phyloP scores from a whole-genome alignment of 208 protist species.

The Acanthamoeba culbertsoni region DNA sequence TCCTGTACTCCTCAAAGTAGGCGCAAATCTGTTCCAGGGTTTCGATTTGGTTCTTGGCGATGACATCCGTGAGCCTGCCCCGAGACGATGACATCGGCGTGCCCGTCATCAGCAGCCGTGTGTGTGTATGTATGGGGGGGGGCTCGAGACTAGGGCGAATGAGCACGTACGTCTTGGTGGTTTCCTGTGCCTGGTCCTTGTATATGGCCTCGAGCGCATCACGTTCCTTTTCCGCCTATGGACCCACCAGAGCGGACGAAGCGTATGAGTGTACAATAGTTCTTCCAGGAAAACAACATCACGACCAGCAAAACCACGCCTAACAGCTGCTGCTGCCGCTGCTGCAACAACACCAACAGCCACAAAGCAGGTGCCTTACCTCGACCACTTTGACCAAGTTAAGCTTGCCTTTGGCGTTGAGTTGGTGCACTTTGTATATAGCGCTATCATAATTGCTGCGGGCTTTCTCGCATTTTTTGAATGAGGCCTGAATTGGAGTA shows the following conservation, averaged over 20 bases:
- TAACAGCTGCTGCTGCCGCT: too few species aligned
- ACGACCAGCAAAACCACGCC: too few species aligned
- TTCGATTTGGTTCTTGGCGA: constrained; percentile 11
- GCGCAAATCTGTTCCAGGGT: constrained; percentile 17
- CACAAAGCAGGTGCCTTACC: neutral
- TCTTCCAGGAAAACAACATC: too few species aligned
- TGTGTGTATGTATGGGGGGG: neutral
- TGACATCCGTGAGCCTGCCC: neutral
- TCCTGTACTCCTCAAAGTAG: constrained; percentile 18
- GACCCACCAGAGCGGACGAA: neutral
- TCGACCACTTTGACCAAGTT: constrained; percentile 31
- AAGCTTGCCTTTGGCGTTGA: constrained; percentile 20
- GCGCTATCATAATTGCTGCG: neutral
- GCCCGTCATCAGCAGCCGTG: neutral
- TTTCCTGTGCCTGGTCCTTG: constrained; percentile 6
- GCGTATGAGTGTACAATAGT: neutral
- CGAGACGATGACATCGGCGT: neutral
- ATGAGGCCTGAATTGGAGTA: neutral
- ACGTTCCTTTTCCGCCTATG: constrained; percentile 9
- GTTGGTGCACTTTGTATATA: neutral
- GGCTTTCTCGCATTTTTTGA: constrained; percentile 49
- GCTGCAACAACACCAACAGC: neutral
- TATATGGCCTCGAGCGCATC: neutral
- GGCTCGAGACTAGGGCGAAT: neutral
- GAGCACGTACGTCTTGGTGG: neutral